Evolutionary conservation across 2,329 filamentous ascomycete genomes (phyloP), one percentile per base, ranked within the genome.

Genomic region (Diaporthe citrichinensis): DNA sequence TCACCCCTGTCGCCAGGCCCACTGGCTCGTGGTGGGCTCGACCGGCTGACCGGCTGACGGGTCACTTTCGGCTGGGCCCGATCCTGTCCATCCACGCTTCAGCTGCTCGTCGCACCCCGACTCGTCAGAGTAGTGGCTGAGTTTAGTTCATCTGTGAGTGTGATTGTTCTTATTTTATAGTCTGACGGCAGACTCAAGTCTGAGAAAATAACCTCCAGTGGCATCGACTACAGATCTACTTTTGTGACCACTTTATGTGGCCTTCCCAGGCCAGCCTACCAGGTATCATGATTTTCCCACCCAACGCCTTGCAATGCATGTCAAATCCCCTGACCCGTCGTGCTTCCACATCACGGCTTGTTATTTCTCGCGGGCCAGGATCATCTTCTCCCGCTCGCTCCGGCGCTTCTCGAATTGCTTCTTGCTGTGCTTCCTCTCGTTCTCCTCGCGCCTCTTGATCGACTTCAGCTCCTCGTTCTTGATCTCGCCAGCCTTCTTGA

Each of bases 401-500:
- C 89, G 85, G 87, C 91, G 91, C 79, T 85, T 81, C 41, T 80
- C 88, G 79, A 93, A 91, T 80, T 95, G 93, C 88, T 97, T 96
- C 88, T 94, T 95, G 75, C 92, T 94, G 84, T 99, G 96, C 84
- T 94, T 95, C 79, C 97, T 90, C 85, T 98, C 94, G 83, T 99
- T 99, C 88, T 99, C 97, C 81, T 98, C 94, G 80, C 92, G 92
- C 80, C 95, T 90, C 91, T 98, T 98, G 84, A 98, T 94, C 46
- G 94, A 91, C 84, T 92, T 92, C 80, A 98, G 84, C 84, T 98
- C 97, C 82, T 97, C 95, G 75, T 87, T 87, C 91, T 99, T 99
- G 86, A 98, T 98, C 88, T 98, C 94, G 67, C 90, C 92, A 5
- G 96, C 96, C 91, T 98, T 98, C 92, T 98, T 98, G 79, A 98